Percentiles rank a stretch among this genome's conserved stretches.
Evolutionary conservation across 148 eudicot species (phyloP).

Genomic region (Agrostemma githago): DNA sequence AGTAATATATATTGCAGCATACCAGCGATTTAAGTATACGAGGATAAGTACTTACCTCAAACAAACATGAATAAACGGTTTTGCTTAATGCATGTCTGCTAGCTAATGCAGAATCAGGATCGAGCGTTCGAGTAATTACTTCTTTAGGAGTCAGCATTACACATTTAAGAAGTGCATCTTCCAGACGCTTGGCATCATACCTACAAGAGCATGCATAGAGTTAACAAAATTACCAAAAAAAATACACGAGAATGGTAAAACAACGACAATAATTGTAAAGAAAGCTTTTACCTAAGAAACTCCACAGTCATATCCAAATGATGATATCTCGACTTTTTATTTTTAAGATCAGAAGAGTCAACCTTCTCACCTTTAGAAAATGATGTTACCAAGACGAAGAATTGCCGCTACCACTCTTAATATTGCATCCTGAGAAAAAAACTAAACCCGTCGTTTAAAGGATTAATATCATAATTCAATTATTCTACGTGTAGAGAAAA

Average conservation of each 20-base stretch:
- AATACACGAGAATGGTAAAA: slow-evolving; percentile 1
- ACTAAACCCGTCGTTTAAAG: slow-evolving; percentile 3
- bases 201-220: slow-evolving; percentile 35
- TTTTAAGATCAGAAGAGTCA: slow-evolving; percentile 85
- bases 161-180: slow-evolving; percentile 89
- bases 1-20: background rate
- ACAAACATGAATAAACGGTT: slow-evolving; percentile 89
- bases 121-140: slow-evolving; percentile 83
- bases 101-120: slow-evolving; percentile 71
- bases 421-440: slow-evolving; percentile 73
- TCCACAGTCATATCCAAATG: slow-evolving; percentile 75
- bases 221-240: slow-evolving; percentile 1
- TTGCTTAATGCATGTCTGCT: slow-evolving; percentile 97
- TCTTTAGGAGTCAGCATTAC: slow-evolving; percentile 99
- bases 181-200: slow-evolving; percentile 87
- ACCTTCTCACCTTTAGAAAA: slow-evolving; percentile 85
- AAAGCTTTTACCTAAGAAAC: slow-evolving; percentile 62
- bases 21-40: background rate
- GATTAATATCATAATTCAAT: background rate
- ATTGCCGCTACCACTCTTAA: slow-evolving; percentile 89
- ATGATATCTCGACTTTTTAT: slow-evolving; percentile 86
- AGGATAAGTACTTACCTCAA: slow-evolving; percentile 59
- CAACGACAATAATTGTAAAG: background rate
- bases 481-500: background rate
- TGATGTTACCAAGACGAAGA: slow-evolving; percentile 91